phyloP scores from a whole-genome alignment of 768 basidiomycete genomes.

The Collybia mongolica region DNA sequence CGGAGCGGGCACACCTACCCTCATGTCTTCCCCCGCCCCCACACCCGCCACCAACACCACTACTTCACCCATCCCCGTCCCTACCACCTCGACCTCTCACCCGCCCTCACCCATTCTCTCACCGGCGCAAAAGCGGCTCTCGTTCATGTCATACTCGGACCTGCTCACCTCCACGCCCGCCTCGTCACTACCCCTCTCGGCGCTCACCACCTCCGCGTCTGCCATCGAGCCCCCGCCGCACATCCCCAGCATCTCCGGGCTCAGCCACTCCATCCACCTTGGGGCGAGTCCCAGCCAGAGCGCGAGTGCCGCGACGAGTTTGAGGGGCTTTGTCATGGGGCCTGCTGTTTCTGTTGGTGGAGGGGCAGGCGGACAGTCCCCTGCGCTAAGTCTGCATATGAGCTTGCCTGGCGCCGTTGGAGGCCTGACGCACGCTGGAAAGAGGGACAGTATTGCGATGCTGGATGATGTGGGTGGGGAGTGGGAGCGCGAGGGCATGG shows the following conservation, averaged over 20 bases:
- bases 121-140: constrained; percentile 63
- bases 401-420: no score
- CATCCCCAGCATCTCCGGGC: constrained; percentile 57
- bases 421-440: no score
- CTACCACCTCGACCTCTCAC: constrained; percentile 15
- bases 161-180: constrained; percentile 77
- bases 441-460: constrained; percentile 38
- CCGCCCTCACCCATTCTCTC: constrained; percentile 18
- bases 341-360: not conserved
- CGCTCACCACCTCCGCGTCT: constrained; percentile 63
- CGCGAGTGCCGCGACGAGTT: not conserved
- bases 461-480: constrained; percentile 76
- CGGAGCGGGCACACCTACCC: constrained; percentile 6
- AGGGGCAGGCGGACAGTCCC: constrained; percentile 3
- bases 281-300: constrained; percentile 18
- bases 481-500: constrained; percentile 86
- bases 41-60: constrained; percentile 17
- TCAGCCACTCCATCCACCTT: constrained; percentile 22
- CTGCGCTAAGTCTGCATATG: no score
- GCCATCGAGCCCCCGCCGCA: constrained; percentile 70
- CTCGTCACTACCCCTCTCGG: constrained; percentile 67
- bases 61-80: constrained; percentile 10
- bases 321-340: not conserved
- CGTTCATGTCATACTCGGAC: constrained; percentile 89
- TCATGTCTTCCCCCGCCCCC: constrained; percentile 10